Percentiles rank a stretch among this genome's conserved stretches.
phyloP scores from a whole-genome alignment of 179 eudicot genomes.

The Carnegiea gigantea region DNA sequence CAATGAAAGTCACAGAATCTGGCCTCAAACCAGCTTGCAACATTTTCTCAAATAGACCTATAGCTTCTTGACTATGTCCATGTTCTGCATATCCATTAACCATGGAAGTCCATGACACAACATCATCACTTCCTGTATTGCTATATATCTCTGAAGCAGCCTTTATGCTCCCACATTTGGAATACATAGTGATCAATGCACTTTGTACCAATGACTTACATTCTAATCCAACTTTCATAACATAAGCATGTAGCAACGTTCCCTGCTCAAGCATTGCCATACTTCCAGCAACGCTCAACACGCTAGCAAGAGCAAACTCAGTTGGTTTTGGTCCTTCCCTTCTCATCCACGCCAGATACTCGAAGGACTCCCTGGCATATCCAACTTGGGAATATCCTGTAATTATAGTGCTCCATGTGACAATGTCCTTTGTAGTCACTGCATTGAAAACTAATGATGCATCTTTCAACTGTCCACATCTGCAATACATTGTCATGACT shows the following conservation, averaged over 20 bases:
- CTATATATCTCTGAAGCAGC: slow-evolving; percentile 61
- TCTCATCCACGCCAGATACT: slow-evolving; percentile 63
- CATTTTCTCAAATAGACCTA: slow-evolving; percentile 63
- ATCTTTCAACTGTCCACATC: slow-evolving; percentile 51
- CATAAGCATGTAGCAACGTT: slow-evolving; percentile 75
- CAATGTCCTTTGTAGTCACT: slow-evolving; percentile 58
- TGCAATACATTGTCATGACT: slow-evolving; percentile 71
- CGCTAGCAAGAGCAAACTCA: slow-evolving; percentile 75
- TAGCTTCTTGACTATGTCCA: slow-evolving; percentile 69
- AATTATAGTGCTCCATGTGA: slow-evolving; percentile 92
- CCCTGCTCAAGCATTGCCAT: slow-evolving; percentile 90
- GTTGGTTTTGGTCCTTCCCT: slow-evolving; percentile 76
- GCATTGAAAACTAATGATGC: slow-evolving; percentile 52
- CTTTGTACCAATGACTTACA: slow-evolving; percentile 55
- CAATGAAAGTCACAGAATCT: slow-evolving; percentile 79
- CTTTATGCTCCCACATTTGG: slow-evolving; percentile 78
- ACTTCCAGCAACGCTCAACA: slow-evolving; percentile 68
- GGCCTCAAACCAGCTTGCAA: slow-evolving; percentile 55
- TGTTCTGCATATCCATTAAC: slow-evolving; percentile 93
- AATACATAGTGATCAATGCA: slow-evolving; percentile 81
- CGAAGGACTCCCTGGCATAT: slow-evolving; percentile 65
- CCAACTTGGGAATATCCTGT: slow-evolving; percentile 79
- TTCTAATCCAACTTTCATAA: slow-evolving; percentile 59
- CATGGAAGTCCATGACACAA: slow-evolving; percentile 93
- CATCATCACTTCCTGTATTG: slow-evolving; percentile 39